phyloP scores from a whole-genome alignment of 2,329 filamentous ascomycete species.

The Xylariaceae sp. region DNA sequence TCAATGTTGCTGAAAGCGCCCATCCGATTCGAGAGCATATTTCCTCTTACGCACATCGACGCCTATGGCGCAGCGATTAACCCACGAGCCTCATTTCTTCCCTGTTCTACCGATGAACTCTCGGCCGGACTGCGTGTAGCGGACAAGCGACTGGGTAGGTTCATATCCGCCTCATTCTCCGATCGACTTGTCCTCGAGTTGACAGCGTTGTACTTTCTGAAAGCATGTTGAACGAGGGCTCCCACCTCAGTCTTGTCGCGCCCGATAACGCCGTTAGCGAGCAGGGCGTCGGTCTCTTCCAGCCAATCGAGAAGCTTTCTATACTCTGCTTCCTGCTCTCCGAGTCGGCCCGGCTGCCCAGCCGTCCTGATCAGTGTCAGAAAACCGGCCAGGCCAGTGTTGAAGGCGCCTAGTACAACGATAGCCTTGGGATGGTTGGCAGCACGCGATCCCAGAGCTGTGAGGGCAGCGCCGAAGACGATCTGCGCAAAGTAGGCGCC shows the following conservation, averaged over 20 bases:
- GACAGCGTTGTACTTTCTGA: not conserved
- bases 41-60: no score
- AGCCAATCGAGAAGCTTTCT: not conserved
- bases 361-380: not conserved
- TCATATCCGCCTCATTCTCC: not conserved
- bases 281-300: not conserved
- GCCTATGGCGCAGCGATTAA: not conserved
- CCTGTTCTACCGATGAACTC: not conserved
- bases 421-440: not conserved
- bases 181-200: not conserved
- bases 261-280: not conserved
- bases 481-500: not conserved
- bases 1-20: no score
- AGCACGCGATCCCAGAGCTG: not conserved
- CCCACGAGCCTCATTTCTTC: not conserved
- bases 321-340: not conserved
- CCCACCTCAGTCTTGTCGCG: not conserved
- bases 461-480: not conserved
- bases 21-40: no score
- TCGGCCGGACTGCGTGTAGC: not conserved
- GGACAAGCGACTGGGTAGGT: not conserved
- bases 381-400: not conserved
- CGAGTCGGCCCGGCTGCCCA: not conserved
- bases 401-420: not conserved
- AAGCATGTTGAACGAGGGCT: not conserved